These are phyloP conservation scores for Aspergillus aculeatinus DNA, from an alignment of 2,329 filamentous ascomycete genomes.

Conservation along the genomic window DNA sequence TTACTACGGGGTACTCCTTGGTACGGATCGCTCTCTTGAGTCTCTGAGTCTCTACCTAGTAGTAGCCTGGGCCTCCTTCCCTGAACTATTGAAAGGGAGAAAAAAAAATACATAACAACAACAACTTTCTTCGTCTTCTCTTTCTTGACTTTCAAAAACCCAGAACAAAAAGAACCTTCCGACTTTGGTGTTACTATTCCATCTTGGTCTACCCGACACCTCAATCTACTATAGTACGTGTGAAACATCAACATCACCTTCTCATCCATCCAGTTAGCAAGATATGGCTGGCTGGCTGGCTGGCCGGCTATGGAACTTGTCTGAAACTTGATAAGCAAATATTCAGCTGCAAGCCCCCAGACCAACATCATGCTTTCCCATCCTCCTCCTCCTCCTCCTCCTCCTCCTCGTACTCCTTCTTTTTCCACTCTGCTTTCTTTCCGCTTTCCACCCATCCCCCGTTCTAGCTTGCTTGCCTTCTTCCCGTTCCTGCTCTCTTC, in stretches of 20 bases:
- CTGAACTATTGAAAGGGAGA: background rate
- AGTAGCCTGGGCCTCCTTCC: background rate
- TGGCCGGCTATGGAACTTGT: no score
- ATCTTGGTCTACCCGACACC: no score
- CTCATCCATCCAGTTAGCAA: background rate
- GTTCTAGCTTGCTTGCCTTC: background rate
- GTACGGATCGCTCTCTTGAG: background rate
- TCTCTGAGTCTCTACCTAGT: background rate
- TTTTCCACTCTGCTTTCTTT: background rate
- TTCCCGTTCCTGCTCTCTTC: background rate
- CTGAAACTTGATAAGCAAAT: background rate
- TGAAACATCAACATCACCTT: background rate
- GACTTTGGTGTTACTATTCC: no score
- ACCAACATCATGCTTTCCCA: background rate
- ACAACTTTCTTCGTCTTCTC: background rate
- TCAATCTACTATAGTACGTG: background rate
- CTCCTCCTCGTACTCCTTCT: no score
- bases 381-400: no score
- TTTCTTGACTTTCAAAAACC: background rate
- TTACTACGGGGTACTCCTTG: conserved; percentile 10
- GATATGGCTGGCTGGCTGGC: no score
- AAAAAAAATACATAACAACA: background rate
- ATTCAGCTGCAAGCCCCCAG: background rate
- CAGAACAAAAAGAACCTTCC: no score
- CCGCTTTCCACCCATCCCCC: background rate